Conservation (phyloP, 768 basidiomycete genomes). For the Termitomyces sp. region DNA sequence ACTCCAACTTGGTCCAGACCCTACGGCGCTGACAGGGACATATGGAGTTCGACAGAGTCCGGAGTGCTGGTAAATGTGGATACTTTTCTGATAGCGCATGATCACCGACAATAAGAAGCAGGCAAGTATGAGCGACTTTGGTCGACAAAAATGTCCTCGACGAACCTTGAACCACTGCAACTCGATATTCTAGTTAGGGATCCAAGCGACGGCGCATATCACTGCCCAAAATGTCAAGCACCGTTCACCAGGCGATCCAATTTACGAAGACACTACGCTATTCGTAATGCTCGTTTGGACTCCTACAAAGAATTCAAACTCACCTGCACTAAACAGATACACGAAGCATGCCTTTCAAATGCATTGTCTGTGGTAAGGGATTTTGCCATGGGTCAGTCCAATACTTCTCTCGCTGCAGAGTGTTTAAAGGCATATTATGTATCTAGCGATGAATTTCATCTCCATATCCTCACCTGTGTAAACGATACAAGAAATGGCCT, state of each 20-base stretch:
- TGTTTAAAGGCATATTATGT: neutral
- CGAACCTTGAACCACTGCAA: neutral
- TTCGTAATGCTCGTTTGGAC: neutral
- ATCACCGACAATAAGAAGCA: neutral
- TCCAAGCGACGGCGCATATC: neutral
- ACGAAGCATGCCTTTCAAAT: neutral
- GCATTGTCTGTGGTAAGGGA: neutral
- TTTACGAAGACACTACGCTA: neutral
- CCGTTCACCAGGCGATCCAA: conserved; percentile 1
- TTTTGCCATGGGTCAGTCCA: neutral
- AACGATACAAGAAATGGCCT: neutral
- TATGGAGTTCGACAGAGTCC: neutral
- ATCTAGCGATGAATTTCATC: neutral
- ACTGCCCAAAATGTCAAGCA: neutral
- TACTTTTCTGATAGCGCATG: neutral
- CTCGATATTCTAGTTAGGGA: neutral
- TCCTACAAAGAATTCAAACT: neutral
- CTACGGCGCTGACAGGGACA: neutral
- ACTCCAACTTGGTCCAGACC: neutral
- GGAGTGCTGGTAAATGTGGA: neutral
- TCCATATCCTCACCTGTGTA: neutral
- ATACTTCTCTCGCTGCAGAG: no score
- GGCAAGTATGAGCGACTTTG: neutral
- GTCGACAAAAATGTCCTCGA: neutral
- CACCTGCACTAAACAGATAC: neutral